phyloP scores from a whole-genome alignment of 177 flowering plant genomes.

The Vitis hybrid region DNA sequence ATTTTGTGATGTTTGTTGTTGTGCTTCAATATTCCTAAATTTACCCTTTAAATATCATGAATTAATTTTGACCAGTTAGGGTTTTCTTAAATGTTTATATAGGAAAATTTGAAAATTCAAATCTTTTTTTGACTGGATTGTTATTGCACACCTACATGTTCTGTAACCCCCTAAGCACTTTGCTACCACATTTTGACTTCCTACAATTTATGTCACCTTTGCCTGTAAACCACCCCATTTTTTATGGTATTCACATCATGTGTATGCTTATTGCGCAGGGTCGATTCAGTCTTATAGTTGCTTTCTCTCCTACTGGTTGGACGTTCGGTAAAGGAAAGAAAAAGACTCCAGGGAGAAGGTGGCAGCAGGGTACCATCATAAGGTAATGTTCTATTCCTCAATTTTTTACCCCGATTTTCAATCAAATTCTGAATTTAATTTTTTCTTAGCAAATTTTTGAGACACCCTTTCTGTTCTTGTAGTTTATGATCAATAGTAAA shows the following conservation, averaged over 20 bases:
- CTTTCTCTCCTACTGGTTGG: conserved; percentile 87
- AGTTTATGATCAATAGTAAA: neutral
- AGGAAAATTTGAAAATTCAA: too few relatives aligned
- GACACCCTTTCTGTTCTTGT: neutral
- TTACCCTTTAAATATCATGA: too few relatives aligned
- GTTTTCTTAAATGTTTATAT: too few relatives aligned
- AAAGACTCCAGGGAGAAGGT: conserved; percentile 82
- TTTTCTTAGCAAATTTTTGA: too few relatives aligned
- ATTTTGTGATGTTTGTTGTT: too few relatives aligned
- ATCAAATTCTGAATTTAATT: neutral
- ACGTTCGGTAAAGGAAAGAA: conserved; percentile 87
- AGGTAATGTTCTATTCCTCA: conserved; percentile 43
- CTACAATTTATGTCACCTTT: neutral
- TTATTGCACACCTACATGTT: neutral
- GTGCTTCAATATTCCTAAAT: too few relatives aligned
- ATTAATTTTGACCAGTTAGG: too few relatives aligned
- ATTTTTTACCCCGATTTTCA: neutral
- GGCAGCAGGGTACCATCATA: conserved; percentile 92
- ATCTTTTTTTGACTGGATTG: neutral
- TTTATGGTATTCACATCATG: neutral
- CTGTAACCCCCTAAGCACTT: too few relatives aligned
- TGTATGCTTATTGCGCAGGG: conserved; percentile 34
- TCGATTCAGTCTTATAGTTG: conserved; percentile 69
- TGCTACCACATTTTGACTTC: too few relatives aligned
- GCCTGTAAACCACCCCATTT: neutral